Evolutionary conservation across 306 rosid species (phyloP).

Genomic region (Quercus suber): DNA sequence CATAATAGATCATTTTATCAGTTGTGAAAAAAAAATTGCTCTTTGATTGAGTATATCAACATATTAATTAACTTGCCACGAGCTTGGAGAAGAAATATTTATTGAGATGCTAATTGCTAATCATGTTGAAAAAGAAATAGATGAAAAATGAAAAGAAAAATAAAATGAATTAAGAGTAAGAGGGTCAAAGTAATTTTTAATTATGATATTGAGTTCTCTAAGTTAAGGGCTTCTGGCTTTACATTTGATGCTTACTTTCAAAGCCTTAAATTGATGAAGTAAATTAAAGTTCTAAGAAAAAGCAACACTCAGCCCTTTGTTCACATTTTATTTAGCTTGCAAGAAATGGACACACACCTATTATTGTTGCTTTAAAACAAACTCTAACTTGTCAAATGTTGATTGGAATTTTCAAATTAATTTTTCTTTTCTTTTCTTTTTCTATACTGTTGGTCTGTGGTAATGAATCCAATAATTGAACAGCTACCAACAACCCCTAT

Average conservation of each 20-base stretch:
- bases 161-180: too few relatives aligned
- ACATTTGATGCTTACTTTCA: background rate
- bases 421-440: background rate
- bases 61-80: too few relatives aligned
- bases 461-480: background rate
- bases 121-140: too few relatives aligned
- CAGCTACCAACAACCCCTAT: background rate
- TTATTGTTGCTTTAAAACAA: background rate
- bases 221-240: background rate
- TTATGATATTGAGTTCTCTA: too few relatives aligned
- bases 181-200: too few relatives aligned
- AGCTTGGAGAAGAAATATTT: too few relatives aligned
- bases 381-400: background rate
- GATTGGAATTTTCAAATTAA: background rate
- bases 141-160: too few relatives aligned
- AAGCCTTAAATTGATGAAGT: background rate
- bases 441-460: background rate
- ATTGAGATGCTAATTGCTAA: too few relatives aligned
- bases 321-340: background rate
- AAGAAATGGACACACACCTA: background rate
- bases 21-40: too few relatives aligned
- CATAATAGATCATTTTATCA: too few relatives aligned
- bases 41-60: too few relatives aligned
- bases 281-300: background rate
- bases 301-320: background rate